A percentile compares a stretch with the other conserved stretches of the same genome.
These are phyloP conservation scores for Chlamydomonas sphaeroides DNA, from an alignment of 139 green algal genomes.

Conservation along the genomic window DNA sequence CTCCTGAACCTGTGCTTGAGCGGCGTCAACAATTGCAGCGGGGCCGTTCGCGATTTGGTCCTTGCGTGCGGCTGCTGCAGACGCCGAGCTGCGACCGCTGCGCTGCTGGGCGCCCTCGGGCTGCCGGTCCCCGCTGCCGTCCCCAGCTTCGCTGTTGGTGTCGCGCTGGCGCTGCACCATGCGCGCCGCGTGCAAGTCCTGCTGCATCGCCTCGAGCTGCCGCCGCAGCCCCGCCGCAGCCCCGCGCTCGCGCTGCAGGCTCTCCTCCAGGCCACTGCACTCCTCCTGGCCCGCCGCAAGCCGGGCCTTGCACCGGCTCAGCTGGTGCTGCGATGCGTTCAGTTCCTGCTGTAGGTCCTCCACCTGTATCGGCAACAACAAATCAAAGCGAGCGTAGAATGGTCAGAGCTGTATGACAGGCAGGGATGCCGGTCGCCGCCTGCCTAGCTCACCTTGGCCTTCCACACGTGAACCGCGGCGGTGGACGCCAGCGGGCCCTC, in stretches of 20 bases:
- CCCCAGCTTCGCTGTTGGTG: too few relatives aligned
- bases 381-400: background rate
- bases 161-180: too few relatives aligned
- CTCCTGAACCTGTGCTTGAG: background rate
- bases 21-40: too few relatives aligned
- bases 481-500: background rate
- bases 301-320: constrained; percentile 37
- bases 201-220: constrained; percentile 31
- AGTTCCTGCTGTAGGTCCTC: constrained; percentile 49
- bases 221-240: constrained; percentile 20
- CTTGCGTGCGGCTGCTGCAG: too few relatives aligned
- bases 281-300: constrained; percentile 44
- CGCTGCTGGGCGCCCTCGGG: too few relatives aligned
- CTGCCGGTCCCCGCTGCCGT: too few relatives aligned
- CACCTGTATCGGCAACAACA: background rate
- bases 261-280: constrained; percentile 34
- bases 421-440: too few relatives aligned
- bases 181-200: constrained; percentile 1
- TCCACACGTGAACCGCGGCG: background rate
- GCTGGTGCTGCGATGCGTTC: constrained; percentile 5
- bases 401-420: background rate
- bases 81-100: too few relatives aligned
- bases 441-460: constrained; percentile 12
- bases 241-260: constrained; percentile 34
- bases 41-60: too few relatives aligned